A percentile compares a stretch with the other conserved stretches of the same genome.
These are phyloP conservation scores for Trichoderma guizhouense DNA, from an alignment of 2,329 filamentous ascomycete genomes.

Conservation along the genomic window DNA sequence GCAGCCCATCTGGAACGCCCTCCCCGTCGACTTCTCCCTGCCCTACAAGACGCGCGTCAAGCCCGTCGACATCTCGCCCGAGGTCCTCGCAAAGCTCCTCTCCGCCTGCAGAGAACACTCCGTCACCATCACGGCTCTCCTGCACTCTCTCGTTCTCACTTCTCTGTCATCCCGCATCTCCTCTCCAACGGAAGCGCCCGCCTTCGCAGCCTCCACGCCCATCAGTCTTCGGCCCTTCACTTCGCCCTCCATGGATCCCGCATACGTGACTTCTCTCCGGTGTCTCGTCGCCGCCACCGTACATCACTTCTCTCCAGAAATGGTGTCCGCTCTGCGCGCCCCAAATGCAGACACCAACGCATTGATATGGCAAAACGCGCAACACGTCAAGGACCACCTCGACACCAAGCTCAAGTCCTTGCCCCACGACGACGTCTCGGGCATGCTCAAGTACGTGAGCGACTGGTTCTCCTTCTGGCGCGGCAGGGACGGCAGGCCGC, in stretches of 20 bases:
- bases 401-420: constrained; percentile 33
- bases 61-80: constrained; percentile 35
- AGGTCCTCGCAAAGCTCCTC: constrained; percentile 33
- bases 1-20: constrained; percentile 39
- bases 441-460: constrained; percentile 40
- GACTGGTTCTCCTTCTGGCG: constrained; percentile 44
- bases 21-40: constrained; percentile 33
- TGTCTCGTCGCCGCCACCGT: constrained; percentile 38
- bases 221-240: constrained; percentile 44
- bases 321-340: constrained; percentile 27
- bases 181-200: constrained; percentile 29
- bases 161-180: constrained; percentile 39
- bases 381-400: constrained; percentile 34
- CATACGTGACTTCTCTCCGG: constrained; percentile 34
- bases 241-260: constrained; percentile 25
- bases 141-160: constrained; percentile 44
- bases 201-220: constrained; percentile 41
- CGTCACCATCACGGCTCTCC: constrained; percentile 47
- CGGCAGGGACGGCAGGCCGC: constrained; percentile 40
- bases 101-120: constrained; percentile 38
- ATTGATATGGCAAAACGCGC: constrained; percentile 43
- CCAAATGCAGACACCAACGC: constrained; percentile 23
- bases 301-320: constrained; percentile 29
- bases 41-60: constrained; percentile 37
- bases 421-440: constrained; percentile 42